Base-by-base conservation (phyloP, 2,329 filamentous ascomycete genomes). In the Aureobasidium leucospermi region DNA sequence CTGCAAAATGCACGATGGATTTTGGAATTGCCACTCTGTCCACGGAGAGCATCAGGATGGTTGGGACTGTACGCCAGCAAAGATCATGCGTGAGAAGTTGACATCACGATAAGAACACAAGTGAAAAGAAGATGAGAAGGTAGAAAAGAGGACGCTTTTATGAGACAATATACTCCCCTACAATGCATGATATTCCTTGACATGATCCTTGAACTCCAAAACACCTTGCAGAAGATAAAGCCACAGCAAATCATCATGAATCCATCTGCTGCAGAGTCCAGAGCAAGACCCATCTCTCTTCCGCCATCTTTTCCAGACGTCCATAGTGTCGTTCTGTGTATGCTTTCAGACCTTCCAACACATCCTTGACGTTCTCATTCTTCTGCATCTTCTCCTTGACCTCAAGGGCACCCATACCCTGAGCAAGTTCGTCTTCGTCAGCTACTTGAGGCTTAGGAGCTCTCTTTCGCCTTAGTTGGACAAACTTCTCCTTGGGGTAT, bases 241-340 rank as follows among this genome's bases (percentile, higher is more conserved):
- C 36, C 16, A 46, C 16, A 36, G 38, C 31, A 46, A 15, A 15
- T 46, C 55, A 38, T 46, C 41, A 59, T 52, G 58, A 88, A 69
- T 96, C 91, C 92, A 97, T 97, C 76, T 96, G 89, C 68, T 86
- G 83, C 63, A 97, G 78, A 63, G 93, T 95, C 81, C 95, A 97
- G 74, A 96, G 90, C 42, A 97, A 83, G 67, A 99, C 75, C 74
- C 92, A 97, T 70, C 92, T 96, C 77, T 97, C 94, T 70, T 97
- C 93, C 42, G 92, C 85, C 66, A 96, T 76, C 69, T 96, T 93
- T 71, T 96, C 92, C 66, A 94, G 82, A 58, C 93, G 82, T 73
- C 87, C 88, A 73, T 96, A 96, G 73, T 99, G 94, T 64, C 92
- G 83, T 74, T 97, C 91, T 0, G 92, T 96, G 71, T 99, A 97